phyloP scores from a whole-genome alignment of 2,329 filamentous ascomycete species.

The Cytospora piceae region DNA sequence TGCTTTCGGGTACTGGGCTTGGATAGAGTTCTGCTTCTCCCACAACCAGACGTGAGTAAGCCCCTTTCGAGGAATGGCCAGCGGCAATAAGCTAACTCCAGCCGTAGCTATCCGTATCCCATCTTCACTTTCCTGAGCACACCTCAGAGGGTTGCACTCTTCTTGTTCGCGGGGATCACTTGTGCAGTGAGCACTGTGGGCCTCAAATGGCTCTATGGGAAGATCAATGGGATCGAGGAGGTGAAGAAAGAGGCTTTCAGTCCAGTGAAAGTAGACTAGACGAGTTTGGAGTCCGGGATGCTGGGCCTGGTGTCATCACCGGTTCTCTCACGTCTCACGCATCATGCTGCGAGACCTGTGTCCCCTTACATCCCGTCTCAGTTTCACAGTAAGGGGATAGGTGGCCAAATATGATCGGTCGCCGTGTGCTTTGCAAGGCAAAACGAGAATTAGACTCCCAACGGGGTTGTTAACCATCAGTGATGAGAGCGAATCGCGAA shows the following conservation, averaged over 20 bases:
- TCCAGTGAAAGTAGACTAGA: constrained; percentile 38
- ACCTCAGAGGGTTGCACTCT: constrained; percentile 68
- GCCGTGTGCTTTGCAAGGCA: background rate
- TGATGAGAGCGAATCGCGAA: background rate
- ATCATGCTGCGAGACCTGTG: background rate
- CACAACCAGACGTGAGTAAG: constrained; percentile 64
- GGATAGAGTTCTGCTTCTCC: constrained; percentile 73
- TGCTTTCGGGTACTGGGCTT: constrained; percentile 74
- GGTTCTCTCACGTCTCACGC: background rate
- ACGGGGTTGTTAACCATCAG: background rate
- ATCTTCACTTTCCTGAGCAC: constrained; percentile 73
- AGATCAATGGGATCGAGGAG: constrained; percentile 62
- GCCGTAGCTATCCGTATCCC: constrained; percentile 78
- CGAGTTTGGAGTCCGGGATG: background rate
- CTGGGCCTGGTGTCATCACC: background rate
- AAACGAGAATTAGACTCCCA: background rate
- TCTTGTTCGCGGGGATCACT: constrained; percentile 67
- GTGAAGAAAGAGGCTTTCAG: constrained; percentile 43
- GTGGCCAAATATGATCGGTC: background rate
- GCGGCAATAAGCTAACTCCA: constrained; percentile 22
- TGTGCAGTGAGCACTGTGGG: constrained; percentile 73
- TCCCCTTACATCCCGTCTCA: background rate
- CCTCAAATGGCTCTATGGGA: constrained; percentile 72
- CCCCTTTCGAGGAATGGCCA: background rate
- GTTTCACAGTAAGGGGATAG: background rate